Percentiles rank a stretch among this genome's conserved stretches.
Evolutionary conservation across 192 early-diverging fungal species (phyloP).

Genomic region (Entophlyctis helioformis): DNA sequence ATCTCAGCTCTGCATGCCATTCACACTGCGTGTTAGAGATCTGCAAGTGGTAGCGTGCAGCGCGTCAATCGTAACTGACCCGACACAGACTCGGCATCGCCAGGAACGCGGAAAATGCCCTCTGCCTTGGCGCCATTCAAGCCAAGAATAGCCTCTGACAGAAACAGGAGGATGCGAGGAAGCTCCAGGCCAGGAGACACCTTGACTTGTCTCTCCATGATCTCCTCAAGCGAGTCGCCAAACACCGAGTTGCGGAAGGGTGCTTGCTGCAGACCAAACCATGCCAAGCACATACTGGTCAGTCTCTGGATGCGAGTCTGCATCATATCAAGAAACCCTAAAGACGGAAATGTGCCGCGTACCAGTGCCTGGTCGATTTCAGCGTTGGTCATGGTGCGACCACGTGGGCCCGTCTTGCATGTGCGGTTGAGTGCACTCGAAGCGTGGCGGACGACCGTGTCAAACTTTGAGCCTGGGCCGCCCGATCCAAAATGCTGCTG

Average conservation of each 20-base stretch:
- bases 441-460: constrained; percentile 17
- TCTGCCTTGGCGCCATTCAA: constrained; percentile 72
- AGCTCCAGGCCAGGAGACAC: constrained; percentile 38
- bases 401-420: constrained; percentile 66
- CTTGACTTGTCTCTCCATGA: constrained; percentile 49
- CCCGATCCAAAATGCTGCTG: constrained; percentile 37
- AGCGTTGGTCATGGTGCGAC: constrained; percentile 56
- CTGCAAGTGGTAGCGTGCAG: neutral
- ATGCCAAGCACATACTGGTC: neutral
- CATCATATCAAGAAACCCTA: neutral
- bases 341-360: neutral
- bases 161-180: constrained; percentile 71
- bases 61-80: constrained; percentile 14
- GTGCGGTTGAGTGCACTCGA: constrained; percentile 50
- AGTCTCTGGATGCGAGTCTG: neutral
- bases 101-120: constrained; percentile 94
- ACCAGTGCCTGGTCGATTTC: constrained; percentile 57
- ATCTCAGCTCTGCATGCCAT: constrained; percentile 41
- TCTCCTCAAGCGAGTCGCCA: constrained; percentile 78
- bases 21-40: constrained; percentile 1
- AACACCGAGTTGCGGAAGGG: constrained; percentile 80
- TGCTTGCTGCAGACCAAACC: constrained; percentile 36
- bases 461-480: constrained; percentile 15
- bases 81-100: constrained; percentile 76
- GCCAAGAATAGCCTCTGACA: constrained; percentile 58